Base-by-base conservation (phyloP, 345 rosid genomes). In the Pelargonium nanum region DNA sequence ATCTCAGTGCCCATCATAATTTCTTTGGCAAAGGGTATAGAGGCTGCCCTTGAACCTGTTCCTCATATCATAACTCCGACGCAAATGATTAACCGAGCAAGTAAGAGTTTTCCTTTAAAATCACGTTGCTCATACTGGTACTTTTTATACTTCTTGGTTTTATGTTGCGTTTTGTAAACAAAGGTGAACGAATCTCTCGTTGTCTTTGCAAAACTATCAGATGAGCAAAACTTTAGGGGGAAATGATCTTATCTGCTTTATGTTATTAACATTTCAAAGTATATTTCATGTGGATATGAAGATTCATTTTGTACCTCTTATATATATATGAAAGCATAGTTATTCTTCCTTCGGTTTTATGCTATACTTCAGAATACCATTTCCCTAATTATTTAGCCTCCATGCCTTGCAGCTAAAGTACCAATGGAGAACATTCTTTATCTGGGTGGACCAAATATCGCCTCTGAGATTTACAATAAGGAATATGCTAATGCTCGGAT, bases 401-500 rank as follows among this genome's bases (percentile, higher is more conserved):
- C 56, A 50, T 50, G 45, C 55, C 55, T 59, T 44, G 73, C 80
- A 87, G 95, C 90, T 72, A 88, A 88, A 56, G 67, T 87, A 21
- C 79, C 77, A 8, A 70, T 69, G 34, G 90, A 87, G 70, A 82
- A 84, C 68, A 82, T 87, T 65, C 86, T 87, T 21, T 87, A 87
- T 66, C 88, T 87, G 16, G 95, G 95, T 1, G 95, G 95, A 32
- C 95, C 95, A 15, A 87, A 87, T 68, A 87, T 87, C 51, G 95
- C 95, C 20, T 79, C 90, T 0, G 95, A 87, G 67, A 87, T 87
- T 60, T 80, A 87, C 76, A 77, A 84, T 61, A 87, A 79, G 69
- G 95, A 87, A 65, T 84, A 87, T 48, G 95, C 90, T 9, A 87
- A 87, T 77, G 95, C 95, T 69, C 77, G 95, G 51, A 84, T 87